phyloP scores from a whole-genome alignment of 306 rosid genomes.

The Rubus idaeus region DNA sequence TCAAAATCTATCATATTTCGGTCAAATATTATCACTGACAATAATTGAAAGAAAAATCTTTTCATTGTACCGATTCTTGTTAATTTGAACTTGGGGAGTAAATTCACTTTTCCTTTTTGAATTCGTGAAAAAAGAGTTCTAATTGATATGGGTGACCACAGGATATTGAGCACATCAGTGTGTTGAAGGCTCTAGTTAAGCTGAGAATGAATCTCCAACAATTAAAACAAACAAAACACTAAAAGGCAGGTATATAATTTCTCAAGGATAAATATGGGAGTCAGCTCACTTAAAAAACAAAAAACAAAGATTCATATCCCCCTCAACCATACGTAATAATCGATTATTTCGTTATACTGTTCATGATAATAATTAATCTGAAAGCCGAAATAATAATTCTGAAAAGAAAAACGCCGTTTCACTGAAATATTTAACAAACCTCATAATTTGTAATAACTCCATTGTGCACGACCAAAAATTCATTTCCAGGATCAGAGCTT shows the following conservation, averaged over 20 bases:
- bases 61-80: background rate
- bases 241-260: background rate
- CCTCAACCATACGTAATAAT: background rate
- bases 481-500: slow-evolving; percentile 70
- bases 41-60: too few relatives aligned
- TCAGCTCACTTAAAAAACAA: background rate
- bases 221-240: background rate
- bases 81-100: too few relatives aligned
- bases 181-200: background rate
- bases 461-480: slow-evolving; percentile 90
- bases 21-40: background rate
- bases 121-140: background rate
- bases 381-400: background rate
- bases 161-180: background rate
- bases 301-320: background rate
- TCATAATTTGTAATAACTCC: slow-evolving; percentile 87
- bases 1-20: background rate
- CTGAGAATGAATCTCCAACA: background rate
- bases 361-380: background rate
- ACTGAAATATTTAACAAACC: slow-evolving; percentile 43
- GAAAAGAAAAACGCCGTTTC: background rate
- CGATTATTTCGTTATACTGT: background rate
- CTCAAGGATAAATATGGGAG: background rate
- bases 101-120: too few relatives aligned
- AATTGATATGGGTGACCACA: background rate